phyloP scores from a whole-genome alignment of 768 basidiomycete genomes.

The Lactarius quietus region DNA sequence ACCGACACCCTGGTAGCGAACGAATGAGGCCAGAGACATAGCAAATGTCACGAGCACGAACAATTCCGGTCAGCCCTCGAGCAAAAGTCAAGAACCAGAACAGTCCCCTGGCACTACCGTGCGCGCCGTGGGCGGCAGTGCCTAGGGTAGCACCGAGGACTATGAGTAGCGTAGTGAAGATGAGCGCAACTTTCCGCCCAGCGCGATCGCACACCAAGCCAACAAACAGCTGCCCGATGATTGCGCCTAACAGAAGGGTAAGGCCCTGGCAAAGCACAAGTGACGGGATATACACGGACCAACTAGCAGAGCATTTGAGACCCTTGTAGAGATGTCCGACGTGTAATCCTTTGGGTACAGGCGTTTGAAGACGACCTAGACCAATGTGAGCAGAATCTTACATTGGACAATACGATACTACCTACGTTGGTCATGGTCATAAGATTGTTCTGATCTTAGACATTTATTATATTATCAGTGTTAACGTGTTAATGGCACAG shows the following conservation, averaged over 20 bases:
- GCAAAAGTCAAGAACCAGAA: conserved; percentile 76
- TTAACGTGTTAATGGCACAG: conserved; percentile 10
- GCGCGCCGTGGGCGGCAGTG: conserved; percentile 62
- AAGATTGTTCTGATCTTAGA: conserved; percentile 61
- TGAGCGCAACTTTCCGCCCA: conserved; percentile 73
- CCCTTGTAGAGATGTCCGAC: conserved; percentile 56
- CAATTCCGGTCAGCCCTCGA: conserved; percentile 65
- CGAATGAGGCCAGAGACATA: conserved; percentile 1
- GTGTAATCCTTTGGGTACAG: conserved; percentile 65
- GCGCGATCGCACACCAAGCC: conserved; percentile 69
- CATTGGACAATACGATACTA: conserved; percentile 13
- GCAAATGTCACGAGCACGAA: conserved; percentile 33
- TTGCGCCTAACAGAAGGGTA: conserved; percentile 43
- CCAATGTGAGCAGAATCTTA: conserved; percentile 22
- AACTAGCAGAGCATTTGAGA: conserved; percentile 67
- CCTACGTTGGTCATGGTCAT: conserved; percentile 66
- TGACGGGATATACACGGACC: conserved; percentile 39
- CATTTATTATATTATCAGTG: conserved; percentile 2
- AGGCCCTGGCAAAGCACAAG: neutral
- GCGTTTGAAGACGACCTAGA: conserved; percentile 58
- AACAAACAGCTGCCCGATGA: conserved; percentile 57
- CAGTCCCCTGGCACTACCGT: conserved; percentile 52
- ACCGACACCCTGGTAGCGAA: conserved; percentile 54
- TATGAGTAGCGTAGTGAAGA: conserved; percentile 63
- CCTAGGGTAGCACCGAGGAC: conserved; percentile 64